Conservation (phyloP, 2,329 filamentous ascomycete genomes). For the Calonectria multiphialidica region DNA sequence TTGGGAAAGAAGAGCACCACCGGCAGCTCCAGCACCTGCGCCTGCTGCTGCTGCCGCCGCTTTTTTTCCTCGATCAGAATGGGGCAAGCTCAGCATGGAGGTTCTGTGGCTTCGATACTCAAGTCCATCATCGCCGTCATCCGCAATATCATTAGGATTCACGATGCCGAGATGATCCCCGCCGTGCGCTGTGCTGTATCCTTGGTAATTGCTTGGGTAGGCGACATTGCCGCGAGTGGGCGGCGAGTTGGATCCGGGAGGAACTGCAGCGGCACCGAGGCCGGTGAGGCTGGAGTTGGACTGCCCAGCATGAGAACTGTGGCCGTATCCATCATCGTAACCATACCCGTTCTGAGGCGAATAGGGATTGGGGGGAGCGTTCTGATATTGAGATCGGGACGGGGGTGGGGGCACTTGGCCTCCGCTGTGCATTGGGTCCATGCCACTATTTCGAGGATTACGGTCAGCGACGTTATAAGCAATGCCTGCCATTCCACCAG, state of each 20-base stretch:
- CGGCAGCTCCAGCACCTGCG: conserved; percentile 59
- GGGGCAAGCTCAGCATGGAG: conserved; percentile 71
- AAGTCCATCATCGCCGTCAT: conserved; percentile 90
- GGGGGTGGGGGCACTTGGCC: conserved; percentile 53
- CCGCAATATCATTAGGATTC: conserved; percentile 83
- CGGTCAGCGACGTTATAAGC: conserved; percentile 75
- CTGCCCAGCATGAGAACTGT: conserved; percentile 21
- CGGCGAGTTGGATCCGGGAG: conserved; percentile 28
- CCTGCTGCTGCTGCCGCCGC: conserved; percentile 55
- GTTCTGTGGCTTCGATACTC: conserved; percentile 64
- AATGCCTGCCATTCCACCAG: conserved; percentile 76
- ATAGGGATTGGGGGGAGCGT: conserved; percentile 30
- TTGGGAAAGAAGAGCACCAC: conserved; percentile 49
- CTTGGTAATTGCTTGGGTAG: conserved; percentile 75
- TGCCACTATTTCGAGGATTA: conserved; percentile 73
- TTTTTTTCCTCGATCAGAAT: conserved; percentile 50
- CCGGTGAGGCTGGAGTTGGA: conserved; percentile 55
- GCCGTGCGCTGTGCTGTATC: conserved; percentile 60
- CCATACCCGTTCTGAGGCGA: conserved; percentile 38
- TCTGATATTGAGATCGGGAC: conserved; percentile 47
- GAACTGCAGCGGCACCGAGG: conserved; percentile 44
- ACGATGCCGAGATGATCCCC: conserved; percentile 69
- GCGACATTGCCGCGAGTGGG: conserved; percentile 46
- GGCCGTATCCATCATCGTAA: conserved; percentile 36
- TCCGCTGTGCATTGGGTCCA: conserved; percentile 67